A percentile compares a stretch with the other conserved stretches of the same genome.
phyloP scores from a whole-genome alignment of 139 green algal genomes.

The Desmodesmus armatus region DNA sequence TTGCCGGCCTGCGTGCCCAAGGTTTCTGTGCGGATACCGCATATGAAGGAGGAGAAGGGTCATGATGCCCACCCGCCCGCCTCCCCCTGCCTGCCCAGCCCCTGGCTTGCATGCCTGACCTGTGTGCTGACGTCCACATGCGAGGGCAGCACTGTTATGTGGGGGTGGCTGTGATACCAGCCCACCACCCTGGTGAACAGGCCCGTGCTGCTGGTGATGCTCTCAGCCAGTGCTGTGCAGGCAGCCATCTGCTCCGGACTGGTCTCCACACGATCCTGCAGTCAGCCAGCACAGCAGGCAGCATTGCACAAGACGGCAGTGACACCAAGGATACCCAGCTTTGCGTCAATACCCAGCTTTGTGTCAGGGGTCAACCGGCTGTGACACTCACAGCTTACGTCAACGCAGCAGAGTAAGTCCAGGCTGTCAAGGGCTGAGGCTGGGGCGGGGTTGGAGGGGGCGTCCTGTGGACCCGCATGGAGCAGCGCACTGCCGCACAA shows the following conservation, averaged over 20 bases:
- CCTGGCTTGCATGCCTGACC: slow-evolving; percentile 43
- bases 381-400: too few relatives aligned
- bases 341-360: too few relatives aligned
- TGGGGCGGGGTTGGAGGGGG: too few relatives aligned
- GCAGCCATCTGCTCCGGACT: slow-evolving; percentile 84
- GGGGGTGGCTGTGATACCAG: slow-evolving; percentile 90
- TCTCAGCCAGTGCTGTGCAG: slow-evolving; percentile 71
- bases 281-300: neutral
- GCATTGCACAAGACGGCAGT: neutral
- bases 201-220: slow-evolving; percentile 65
- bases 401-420: too few relatives aligned
- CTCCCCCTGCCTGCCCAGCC: neutral
- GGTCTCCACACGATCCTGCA: slow-evolving; percentile 87
- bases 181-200: slow-evolving; percentile 75
- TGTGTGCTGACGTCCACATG: slow-evolving; percentile 87
- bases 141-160: slow-evolving; percentile 87
- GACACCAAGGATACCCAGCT: neutral
- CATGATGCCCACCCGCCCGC: too few relatives aligned
- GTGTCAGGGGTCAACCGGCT: too few relatives aligned
- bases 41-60: too few relatives aligned
- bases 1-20: too few relatives aligned
- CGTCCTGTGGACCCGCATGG: neutral
- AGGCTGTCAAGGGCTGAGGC: too few relatives aligned
- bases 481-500: neutral
- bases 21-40: too few relatives aligned